Conservation (phyloP, 805 yeast species). For the Monosporozyma servazzii region DNA sequence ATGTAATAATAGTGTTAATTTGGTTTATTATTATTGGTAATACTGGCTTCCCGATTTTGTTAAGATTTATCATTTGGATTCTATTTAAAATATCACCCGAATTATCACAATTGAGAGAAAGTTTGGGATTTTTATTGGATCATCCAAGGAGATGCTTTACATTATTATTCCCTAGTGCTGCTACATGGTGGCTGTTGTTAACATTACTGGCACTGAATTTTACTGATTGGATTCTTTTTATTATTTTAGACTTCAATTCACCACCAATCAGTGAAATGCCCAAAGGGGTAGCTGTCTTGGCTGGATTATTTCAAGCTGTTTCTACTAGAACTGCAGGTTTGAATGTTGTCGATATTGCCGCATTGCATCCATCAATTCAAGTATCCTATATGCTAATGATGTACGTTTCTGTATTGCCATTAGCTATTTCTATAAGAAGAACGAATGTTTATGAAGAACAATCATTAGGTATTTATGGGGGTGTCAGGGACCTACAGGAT, state of each 20-base stretch:
- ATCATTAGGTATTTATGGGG: slow-evolving; percentile 69
- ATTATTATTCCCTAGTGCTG: slow-evolving; percentile 75
- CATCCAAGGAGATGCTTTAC: slow-evolving; percentile 97
- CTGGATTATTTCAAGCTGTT: slow-evolving; percentile 83
- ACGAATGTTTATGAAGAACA: slow-evolving; percentile 97
- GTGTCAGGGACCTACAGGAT: not conserved
- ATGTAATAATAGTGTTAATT: slow-evolving; percentile 49
- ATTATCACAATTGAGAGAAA: slow-evolving; percentile 53
- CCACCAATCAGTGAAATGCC: slow-evolving; percentile 41
- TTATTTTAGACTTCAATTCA: slow-evolving; percentile 60
- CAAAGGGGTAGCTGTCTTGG: slow-evolving; percentile 58
- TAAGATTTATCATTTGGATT: slow-evolving; percentile 76
- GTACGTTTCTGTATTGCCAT: slow-evolving; percentile 92
- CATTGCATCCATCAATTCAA: slow-evolving; percentile 80
- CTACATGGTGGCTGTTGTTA: slow-evolving; percentile 88
- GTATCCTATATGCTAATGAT: slow-evolving; percentile 92
- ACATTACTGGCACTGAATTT: slow-evolving; percentile 64
- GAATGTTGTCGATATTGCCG: slow-evolving; percentile 54
- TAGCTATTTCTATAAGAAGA: slow-evolving; percentile 90
- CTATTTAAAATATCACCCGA: slow-evolving; percentile 57
- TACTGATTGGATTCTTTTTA: slow-evolving; percentile 68
- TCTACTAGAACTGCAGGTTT: slow-evolving; percentile 93
- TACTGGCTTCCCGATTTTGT: slow-evolving; percentile 82
- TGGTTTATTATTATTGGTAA: slow-evolving; percentile 82
- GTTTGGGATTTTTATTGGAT: slow-evolving; percentile 74